Evolutionary conservation across 2,329 filamentous ascomycete genomes (phyloP), one percentile per base, ranked within the genome.

Genomic region (Waltergamsia citrina): DNA sequence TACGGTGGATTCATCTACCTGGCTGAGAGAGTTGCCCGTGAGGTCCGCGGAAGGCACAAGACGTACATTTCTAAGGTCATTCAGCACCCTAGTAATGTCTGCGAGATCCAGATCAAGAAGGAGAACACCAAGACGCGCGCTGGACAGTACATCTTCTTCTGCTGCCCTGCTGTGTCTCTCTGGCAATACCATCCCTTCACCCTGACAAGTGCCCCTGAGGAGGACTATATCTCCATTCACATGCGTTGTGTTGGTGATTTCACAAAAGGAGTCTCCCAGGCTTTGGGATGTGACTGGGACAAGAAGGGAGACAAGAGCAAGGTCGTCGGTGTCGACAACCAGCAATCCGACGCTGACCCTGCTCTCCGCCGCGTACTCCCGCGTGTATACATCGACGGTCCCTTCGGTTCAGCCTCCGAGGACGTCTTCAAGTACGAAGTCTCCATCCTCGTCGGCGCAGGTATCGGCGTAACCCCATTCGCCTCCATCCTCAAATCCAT

Each of bases 181-280:
- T 92, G 83, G 83, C 85, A 92, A 59, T 90, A 92, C 53, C 85
- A 90, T 47, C 85, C 85, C 1, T 92, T 92, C 56, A 90, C 85
- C 2, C 67, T 92, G 32, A 93, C 85, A 10, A 88, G 82, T 41
- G 85, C 85, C 2, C 85, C 85, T 4, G 85, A 93, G 59, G 85
- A 93, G 62, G 84, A 92, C 55, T 90, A 90, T 58, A 87, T 92
- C 45, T 90, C 84, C 2, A 78, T 93, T 25, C 85, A 93, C 57
- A 76, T 93, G 53, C 79, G 85, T 52, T 78, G 83, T 51, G 78
- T 80, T n/a, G 84, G 85, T 42, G 78, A 92, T 60, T 92, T 90
- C 50, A 92, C 85, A 18, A 78, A 69, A 44, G 67, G 68, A 0
- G 63, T 92, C 15, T 78, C 81, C 22, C 71, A 71, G 42, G 71